Evolutionary conservation across 345 rosid genomes (phyloP), one percentile per base, ranked within the genome.

Genomic region (Turnera subulata): DNA sequence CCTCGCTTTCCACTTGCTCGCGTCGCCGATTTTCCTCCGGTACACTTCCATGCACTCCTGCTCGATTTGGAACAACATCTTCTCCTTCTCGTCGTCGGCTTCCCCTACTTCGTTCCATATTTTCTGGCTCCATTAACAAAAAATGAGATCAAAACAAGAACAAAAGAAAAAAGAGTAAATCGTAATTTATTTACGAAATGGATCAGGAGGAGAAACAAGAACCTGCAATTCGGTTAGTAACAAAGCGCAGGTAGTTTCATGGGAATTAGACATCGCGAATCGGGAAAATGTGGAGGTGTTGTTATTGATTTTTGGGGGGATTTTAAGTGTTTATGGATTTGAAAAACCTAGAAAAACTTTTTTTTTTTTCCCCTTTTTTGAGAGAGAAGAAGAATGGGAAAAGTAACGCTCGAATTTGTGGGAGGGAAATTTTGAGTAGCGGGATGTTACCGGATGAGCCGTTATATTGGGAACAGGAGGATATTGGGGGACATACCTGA

Each of bases 31-130:
- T 47, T 76, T 86, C 56, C 71, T 62, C 61, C 47, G 61, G 50
- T 86, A 83, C 24, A 86, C 82, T 15, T 65, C 68, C 20, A 82
- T 59, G 62, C 86, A 83, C 58, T 74, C 78, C 11, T 75, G 64
- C 64, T 83, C 94, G 17, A 86, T 77, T 53, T 80, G 73, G 24
- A 72, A 62, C 75, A 86, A 35, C 70, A 58, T 71, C 56, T 62
- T 52, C 62, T 83, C 84, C 43, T 81, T 80, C 26, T 73, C 65
- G 21, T 18, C 77, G 4, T 78, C 79, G n/a, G 63, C 42, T 59
- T 82, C 84, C 65, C 88, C 90, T 26, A 82, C 75, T 53, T 83
- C 88, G 62, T 75, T 75, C 90, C 90, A 84, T 45, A 86, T 64
- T 57, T 71, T 78, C 94, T 86, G 47, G 54, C 38, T 22, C 26